phyloP scores from a whole-genome alignment of 1,284 basidiomycete genomes.

The Hemileia vastatrix region DNA sequence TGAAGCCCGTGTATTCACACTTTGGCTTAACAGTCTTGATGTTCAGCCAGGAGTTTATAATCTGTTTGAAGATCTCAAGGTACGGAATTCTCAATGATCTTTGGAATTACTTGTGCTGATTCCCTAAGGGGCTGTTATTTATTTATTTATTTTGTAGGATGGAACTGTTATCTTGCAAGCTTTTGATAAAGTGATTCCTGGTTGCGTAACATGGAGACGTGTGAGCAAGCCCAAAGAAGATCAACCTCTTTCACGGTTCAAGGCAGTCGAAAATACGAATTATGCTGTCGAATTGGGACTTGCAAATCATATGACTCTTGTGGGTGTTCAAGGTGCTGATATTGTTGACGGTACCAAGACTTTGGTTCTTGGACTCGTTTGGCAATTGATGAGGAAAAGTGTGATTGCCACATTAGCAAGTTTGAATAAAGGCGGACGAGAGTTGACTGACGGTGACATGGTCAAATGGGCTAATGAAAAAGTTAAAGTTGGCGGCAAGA shows the following conservation, averaged over 20 bases:
- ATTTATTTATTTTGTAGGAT: conserved; percentile 25
- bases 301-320: conserved; percentile 43
- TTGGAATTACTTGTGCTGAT: background rate
- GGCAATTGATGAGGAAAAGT: conserved; percentile 54
- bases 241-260: conserved; percentile 41
- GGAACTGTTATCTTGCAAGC: conserved; percentile 43
- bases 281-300: conserved; percentile 44
- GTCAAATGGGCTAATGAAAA: conserved; percentile 91
- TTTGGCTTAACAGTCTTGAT: conserved; percentile 45
- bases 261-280: conserved; percentile 45
- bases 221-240: conserved; percentile 42
- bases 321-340: conserved; percentile 45
- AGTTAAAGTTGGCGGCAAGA: conserved; percentile 64
- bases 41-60: conserved; percentile 45
- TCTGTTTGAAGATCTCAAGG: conserved; percentile 44
- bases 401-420: conserved; percentile 82
- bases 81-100: background rate
- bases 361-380: conserved; percentile 43
- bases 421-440: conserved; percentile 62
- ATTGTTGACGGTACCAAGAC: conserved; percentile 45
- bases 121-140: background rate
- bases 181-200: conserved; percentile 44
- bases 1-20: conserved; percentile 44
- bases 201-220: conserved; percentile 39
- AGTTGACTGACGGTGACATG: conserved; percentile 85